A percentile compares a stretch with the other conserved stretches of the same genome.
Conservation (phyloP, 2,329 filamentous ascomycete genomes). For the Sclerotinia glacialis region DNA sequence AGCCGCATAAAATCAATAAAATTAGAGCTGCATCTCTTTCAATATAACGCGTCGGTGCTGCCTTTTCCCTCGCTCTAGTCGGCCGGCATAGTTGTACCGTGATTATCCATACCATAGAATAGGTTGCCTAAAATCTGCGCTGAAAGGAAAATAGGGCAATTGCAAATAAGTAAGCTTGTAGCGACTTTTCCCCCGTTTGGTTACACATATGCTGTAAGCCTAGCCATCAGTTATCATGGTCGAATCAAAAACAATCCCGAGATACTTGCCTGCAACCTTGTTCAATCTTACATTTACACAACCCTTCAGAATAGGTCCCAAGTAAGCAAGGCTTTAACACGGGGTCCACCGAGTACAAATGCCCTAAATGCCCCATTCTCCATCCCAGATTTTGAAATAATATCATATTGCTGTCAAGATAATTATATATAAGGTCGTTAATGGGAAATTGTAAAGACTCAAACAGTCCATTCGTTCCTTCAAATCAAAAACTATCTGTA, state of each 20-base stretch:
- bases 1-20: no score
- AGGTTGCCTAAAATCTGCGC: background rate
- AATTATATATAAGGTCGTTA: background rate
- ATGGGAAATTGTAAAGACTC: background rate
- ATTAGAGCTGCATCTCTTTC: no score
- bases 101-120: background rate
- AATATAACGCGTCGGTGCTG: no score
- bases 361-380: background rate
- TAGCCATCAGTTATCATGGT: background rate
- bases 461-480: background rate
- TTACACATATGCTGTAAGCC: background rate
- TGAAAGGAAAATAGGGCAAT: background rate
- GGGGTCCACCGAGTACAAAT: background rate
- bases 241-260: background rate
- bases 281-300: background rate
- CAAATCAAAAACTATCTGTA: background rate
- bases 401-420: background rate
- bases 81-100: background rate
- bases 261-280: background rate
- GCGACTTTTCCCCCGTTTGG: no score
- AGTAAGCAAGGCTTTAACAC: background rate
- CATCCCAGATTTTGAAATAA: background rate
- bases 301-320: no score
- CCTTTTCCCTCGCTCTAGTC: no score
- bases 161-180: background rate